These are phyloP conservation scores for Durusdinium trenchii DNA, from an alignment of 73 alveolate species.

Conservation along the genomic window DNA sequence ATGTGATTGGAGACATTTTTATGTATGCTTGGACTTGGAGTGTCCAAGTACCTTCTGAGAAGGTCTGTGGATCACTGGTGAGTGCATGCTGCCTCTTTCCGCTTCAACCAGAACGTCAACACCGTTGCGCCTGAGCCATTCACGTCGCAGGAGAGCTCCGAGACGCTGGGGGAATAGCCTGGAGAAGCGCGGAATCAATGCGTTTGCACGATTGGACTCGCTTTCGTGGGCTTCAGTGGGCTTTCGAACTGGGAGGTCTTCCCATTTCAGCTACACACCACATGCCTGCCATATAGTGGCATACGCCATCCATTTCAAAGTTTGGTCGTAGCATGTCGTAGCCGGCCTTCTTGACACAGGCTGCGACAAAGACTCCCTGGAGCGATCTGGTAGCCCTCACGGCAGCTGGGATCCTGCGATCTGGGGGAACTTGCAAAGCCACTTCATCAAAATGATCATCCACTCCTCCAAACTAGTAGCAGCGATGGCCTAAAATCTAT, in stretches of 20 bases:
- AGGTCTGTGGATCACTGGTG: too few species aligned
- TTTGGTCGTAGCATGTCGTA: too few species aligned
- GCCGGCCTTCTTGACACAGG: constrained; percentile 1
- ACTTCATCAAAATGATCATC: not conserved
- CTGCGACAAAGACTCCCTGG: constrained; percentile 31
- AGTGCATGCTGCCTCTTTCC: too few species aligned
- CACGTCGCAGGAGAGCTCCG: constrained; percentile 35
- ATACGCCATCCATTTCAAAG: too few species aligned
- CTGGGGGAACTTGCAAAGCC: not conserved
- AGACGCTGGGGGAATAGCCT: constrained; percentile 41
- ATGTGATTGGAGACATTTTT: too few species aligned
- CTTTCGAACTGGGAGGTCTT: too few species aligned
- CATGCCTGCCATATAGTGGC: too few species aligned
- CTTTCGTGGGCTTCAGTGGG: too few species aligned
- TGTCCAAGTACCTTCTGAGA: too few species aligned
- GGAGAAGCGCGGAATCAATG: not conserved
- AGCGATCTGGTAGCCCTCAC: constrained; percentile 62
- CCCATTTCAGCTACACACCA: too few species aligned
- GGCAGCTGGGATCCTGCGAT: constrained; percentile 67
- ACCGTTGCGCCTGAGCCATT: constrained; percentile 82
- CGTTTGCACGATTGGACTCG: not conserved
- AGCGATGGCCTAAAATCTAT: not conserved
- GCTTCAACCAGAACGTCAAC: too few species aligned
- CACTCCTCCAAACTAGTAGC: not conserved
- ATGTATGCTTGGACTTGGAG: too few species aligned